These are phyloP conservation scores for Tuber brumale DNA, from an alignment of 495 filamentous ascomycete genomes.

Conservation along the genomic window DNA sequence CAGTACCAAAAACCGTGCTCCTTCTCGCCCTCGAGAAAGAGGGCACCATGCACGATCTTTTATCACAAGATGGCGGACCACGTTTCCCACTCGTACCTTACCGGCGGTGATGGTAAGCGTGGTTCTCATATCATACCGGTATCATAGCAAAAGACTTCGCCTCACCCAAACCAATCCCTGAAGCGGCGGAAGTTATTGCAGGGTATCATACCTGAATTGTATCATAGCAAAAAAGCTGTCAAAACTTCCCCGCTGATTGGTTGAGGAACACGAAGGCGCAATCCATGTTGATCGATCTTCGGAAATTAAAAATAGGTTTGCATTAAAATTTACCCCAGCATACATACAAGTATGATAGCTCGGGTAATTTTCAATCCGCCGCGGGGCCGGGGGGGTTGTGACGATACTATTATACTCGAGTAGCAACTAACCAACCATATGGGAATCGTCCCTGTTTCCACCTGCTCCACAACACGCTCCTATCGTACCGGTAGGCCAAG, in stretches of 20 bases:
- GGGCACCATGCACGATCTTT: not conserved
- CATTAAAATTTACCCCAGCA: too few species aligned
- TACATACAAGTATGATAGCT: too few species aligned
- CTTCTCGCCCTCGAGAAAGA: not conserved
- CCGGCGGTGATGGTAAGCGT: not conserved
- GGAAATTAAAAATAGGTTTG: conserved; percentile 21
- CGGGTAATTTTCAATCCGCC: conserved; percentile 3
- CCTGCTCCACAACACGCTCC: not conserved
- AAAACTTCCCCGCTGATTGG: not conserved
- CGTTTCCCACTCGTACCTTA: not conserved
- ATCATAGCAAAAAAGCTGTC: not conserved
- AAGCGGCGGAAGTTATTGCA: not conserved
- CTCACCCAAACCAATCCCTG: not conserved
- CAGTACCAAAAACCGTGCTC: not conserved
- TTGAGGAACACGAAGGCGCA: conserved; percentile 13
- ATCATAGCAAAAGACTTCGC: not conserved
- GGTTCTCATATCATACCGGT: not conserved
- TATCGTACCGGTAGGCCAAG: too few species aligned
- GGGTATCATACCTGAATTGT: not conserved
- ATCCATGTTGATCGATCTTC: conserved; percentile 28
- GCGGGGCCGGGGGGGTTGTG: not conserved
- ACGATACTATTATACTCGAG: not conserved
- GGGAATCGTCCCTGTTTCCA: not conserved
- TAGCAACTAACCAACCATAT: not conserved
- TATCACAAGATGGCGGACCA: not conserved